phyloP scores from a whole-genome alignment of 208 protist genomes.

The Trypanosoma lewisi region DNA sequence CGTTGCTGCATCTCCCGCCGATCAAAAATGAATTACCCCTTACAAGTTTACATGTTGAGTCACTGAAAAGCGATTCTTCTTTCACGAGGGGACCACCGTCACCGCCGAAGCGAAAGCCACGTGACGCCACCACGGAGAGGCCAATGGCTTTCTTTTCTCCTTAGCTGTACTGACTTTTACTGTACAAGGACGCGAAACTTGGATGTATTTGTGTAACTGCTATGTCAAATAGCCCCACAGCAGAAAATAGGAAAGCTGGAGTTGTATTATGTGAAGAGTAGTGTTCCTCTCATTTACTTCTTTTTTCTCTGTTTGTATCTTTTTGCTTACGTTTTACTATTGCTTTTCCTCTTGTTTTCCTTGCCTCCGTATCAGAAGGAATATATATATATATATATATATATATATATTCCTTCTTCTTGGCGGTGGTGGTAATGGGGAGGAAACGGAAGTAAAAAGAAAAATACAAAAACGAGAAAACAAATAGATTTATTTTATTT shows the following conservation, averaged over 20 bases:
- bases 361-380: not conserved
- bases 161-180: not conserved
- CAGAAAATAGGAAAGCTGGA: not conserved
- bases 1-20: not conserved
- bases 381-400: too few relatives aligned
- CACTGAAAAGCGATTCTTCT: not conserved
- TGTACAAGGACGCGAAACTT: not conserved
- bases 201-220: not conserved
- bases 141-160: not conserved
- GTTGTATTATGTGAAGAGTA: too few relatives aligned
- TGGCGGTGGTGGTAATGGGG: too few relatives aligned
- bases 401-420: too few relatives aligned
- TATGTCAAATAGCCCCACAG: not conserved
- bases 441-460: not conserved
- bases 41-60: not conserved
- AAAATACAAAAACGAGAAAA: conserved; percentile 11
- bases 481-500: not conserved
- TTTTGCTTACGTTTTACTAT: too few relatives aligned
- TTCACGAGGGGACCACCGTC: not conserved
- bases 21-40: not conserved
- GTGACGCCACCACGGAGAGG: not conserved
- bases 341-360: too few relatives aligned
- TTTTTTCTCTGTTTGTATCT: too few relatives aligned
- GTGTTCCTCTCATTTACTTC: too few relatives aligned
- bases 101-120: conserved; percentile 3